Conservation (phyloP, 1,284 basidiomycete genomes). For the Gomphus bonarii region DNA sequence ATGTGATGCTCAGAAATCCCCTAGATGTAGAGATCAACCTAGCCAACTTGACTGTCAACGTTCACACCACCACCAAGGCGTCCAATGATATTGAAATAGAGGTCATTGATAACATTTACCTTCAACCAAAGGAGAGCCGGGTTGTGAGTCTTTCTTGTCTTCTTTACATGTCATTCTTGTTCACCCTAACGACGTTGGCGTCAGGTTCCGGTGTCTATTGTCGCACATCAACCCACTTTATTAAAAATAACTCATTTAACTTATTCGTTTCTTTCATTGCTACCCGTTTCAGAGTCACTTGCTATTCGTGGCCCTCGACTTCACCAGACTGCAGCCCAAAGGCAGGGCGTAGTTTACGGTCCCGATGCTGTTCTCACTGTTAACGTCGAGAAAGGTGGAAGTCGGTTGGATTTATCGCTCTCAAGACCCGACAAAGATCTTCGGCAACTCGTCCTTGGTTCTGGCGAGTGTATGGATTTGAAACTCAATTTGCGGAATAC, state of each 20-base stretch:
- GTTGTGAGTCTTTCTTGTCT: constrained; percentile 31
- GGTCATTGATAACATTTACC: constrained; percentile 41
- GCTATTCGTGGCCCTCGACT: constrained; percentile 54
- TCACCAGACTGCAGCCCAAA: constrained; percentile 58
- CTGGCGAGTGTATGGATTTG: constrained; percentile 52
- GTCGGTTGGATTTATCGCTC: constrained; percentile 43
- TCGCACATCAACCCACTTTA: constrained; percentile 35
- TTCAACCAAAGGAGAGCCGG: constrained; percentile 47
- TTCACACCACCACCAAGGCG: constrained; percentile 29
- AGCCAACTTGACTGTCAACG: constrained; percentile 44
- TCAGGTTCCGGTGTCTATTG: constrained; percentile 56
- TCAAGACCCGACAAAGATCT: constrained; percentile 38
- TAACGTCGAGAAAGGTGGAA: constrained; percentile 49
- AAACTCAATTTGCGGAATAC: constrained; percentile 50
- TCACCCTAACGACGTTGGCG: constrained; percentile 1
- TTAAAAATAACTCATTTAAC: constrained; percentile 44
- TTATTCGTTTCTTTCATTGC: constrained; percentile 59
- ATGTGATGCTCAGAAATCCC: constrained; percentile 58
- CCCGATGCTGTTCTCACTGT: constrained; percentile 47
- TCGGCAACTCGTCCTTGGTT: constrained; percentile 32
- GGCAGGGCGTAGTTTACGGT: constrained; percentile 53
- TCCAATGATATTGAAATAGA: constrained; percentile 44
- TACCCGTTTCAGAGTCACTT: constrained; percentile 52
- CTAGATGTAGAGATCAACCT: constrained; percentile 59
- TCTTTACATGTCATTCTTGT: constrained; percentile 2